Evolutionary conservation across 768 basidiomycete species (phyloP), one percentile per base, ranked within the genome.

Genomic region (Rickenella mellea): DNA sequence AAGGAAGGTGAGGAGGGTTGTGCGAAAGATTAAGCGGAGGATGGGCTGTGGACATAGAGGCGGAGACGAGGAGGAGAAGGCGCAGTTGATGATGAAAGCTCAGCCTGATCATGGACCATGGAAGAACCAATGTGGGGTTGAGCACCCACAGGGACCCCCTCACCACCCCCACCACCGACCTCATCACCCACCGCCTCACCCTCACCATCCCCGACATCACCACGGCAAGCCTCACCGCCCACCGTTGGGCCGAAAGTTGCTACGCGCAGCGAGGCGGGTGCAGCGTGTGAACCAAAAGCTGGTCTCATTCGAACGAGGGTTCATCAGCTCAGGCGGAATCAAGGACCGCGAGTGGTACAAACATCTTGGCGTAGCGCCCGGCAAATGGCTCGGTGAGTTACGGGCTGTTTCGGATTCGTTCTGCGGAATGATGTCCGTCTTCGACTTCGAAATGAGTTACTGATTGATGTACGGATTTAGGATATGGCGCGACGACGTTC

Each of bases 331-430:
- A 52, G 77, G 66, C 12, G 91, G 90, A 0, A 78, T 91, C 48
- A 78, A 78, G 50, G 78, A 80, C 41, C 70, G 85, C 25, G 82
- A 87, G 56, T 93, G 90, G 90, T 94, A 84, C 57, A 77, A 68
- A 53, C 83, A 91, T 60, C 70, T 90, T 12, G 89, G 74, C 37
- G 85, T 90, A 31, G 87, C 90, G 2, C 90, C 91, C 24, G 90
- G 89, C 28, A 80, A 86, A 58, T 82, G 82, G 78, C 76, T 83
- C 29, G 82, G 83, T 84, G 50, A 50, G 71, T 60, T 17, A 10
- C 27, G n/a, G 26, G 42, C 15, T 20, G 3, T 21, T 12, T 20
- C 39, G n/a, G n/a, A n/a, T n/a, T n/a, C n/a, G n/a, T n/a, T n/a
- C n/a, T n/a, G n/a, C n/a, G n/a, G n/a, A n/a, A 31, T 31, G 15